Conservation (phyloP, 176 grass and related monocot genomes). For the Eragrostis curvula region DNA sequence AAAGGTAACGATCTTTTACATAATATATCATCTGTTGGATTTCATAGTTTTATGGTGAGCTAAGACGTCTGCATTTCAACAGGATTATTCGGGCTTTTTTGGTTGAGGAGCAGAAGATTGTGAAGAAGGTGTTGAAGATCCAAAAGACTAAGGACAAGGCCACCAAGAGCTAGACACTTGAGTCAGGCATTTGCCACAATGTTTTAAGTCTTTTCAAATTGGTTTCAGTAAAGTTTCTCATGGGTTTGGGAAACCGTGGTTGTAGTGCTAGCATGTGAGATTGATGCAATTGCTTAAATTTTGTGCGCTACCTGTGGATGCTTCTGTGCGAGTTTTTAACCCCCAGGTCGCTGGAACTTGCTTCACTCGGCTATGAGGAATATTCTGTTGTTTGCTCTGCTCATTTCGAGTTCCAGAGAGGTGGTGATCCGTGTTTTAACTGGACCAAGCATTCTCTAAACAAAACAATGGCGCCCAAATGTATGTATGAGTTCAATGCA, state of each 20-base stretch:
- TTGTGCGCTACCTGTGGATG: conserved; percentile 32
- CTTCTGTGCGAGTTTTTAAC: not conserved
- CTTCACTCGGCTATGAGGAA: not conserved
- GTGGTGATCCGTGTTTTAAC: too few relatives aligned
- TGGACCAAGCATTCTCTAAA: too few relatives aligned
- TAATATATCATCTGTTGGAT: not conserved
- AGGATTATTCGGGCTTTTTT: conserved; percentile 93
- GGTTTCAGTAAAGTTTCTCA: conserved; percentile 28
- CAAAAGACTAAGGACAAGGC: conserved; percentile 56
- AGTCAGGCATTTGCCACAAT: conserved; percentile 18
- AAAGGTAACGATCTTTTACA: conserved; percentile 44
- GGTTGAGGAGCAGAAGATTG: conserved; percentile 99
- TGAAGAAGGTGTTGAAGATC: conserved; percentile 98
- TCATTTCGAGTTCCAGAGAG: not conserved
- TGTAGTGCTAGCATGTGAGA: conserved; percentile 33
- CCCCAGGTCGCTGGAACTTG: not conserved
- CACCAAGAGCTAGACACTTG: conserved; percentile 52
- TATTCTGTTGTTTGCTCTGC: not conserved
- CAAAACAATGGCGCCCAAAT: too few relatives aligned
- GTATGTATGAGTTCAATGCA: too few relatives aligned
- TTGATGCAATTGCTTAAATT: conserved; percentile 31
- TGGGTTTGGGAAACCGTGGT: conserved; percentile 25
- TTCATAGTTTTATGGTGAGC: not conserved
- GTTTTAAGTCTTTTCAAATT: conserved; percentile 27
- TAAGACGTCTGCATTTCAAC: not conserved